Evolutionary conservation across 2,329 filamentous ascomycete genomes (phyloP).

Genomic region (Annulohypoxylon truncatum): DNA sequence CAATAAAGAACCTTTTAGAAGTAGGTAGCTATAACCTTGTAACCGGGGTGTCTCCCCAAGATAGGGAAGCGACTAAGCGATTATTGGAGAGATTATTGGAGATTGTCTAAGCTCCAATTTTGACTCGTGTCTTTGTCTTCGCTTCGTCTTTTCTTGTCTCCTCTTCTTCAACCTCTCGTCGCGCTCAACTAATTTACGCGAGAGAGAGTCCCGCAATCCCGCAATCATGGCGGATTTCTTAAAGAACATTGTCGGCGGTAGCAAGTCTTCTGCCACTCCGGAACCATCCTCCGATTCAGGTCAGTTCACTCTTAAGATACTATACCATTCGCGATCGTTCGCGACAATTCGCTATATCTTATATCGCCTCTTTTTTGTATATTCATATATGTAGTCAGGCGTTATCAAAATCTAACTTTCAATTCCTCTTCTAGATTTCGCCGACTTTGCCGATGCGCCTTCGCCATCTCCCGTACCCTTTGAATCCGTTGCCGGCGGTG

Average conservation of each 20-base stretch:
- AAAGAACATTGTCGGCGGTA: slow-evolving; percentile 76
- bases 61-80: slow-evolving; percentile 13
- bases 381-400: slow-evolving; percentile 3
- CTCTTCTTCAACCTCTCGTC: slow-evolving; percentile 35
- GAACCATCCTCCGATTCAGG: slow-evolving; percentile 70
- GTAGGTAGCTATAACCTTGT: slow-evolving; percentile 5
- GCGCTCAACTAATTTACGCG: slow-evolving; percentile 38
- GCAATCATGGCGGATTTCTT: slow-evolving; percentile 68
- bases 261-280: slow-evolving; percentile 67
- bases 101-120: slow-evolving; percentile 31
- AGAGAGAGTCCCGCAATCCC: slow-evolving; percentile 24
- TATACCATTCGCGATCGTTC: slow-evolving; percentile 9
- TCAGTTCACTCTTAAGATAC: slow-evolving; percentile 55
- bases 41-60: background rate
- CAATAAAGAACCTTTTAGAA: slow-evolving; percentile 2
- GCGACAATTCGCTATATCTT: background rate
- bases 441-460: slow-evolving; percentile 87
- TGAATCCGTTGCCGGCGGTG: slow-evolving; percentile 59
- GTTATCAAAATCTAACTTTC: slow-evolving; percentile 2
- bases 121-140: background rate
- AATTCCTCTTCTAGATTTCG: slow-evolving; percentile 78
- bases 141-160: background rate
- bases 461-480: slow-evolving; percentile 69
- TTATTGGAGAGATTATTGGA: slow-evolving; percentile 34
- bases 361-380: background rate